Conservation (phyloP, 805 yeast genomes). For the Priceomyces carsonii region DNA sequence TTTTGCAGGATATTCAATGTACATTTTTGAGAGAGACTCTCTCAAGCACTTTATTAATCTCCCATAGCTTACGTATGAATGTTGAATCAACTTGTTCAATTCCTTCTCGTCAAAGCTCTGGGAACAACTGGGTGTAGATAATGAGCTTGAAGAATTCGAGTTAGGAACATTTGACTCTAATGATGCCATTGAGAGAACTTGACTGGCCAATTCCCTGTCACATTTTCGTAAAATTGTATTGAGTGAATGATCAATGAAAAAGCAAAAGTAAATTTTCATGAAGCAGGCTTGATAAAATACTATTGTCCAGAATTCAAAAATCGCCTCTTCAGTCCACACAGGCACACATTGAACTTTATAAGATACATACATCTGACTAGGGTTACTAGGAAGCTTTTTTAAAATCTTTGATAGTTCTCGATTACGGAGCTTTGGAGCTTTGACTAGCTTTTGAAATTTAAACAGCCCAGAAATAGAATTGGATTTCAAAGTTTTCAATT, state of each 20-base stretch:
- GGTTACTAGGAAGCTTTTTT: not conserved
- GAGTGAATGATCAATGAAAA: conserved; percentile 38
- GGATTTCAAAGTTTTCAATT: no score
- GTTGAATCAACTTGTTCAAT: conserved; percentile 28
- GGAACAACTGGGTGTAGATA: not conserved
- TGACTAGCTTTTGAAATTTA: conserved; percentile 13
- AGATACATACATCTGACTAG: not conserved
- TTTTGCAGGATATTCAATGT: conserved; percentile 37
- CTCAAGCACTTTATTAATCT: conserved; percentile 34
- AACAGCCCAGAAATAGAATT: conserved; percentile 16
- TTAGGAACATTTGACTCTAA: conserved; percentile 2
- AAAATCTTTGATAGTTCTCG: not conserved
- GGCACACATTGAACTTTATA: conserved; percentile 16
- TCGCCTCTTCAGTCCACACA: conserved; percentile 23
- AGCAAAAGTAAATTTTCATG: conserved; percentile 32
- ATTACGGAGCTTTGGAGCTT: conserved; percentile 11
- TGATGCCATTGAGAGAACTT: conserved; percentile 3
- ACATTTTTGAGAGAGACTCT: conserved; percentile 27
- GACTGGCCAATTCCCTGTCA: conserved; percentile 7
- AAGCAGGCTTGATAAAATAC: conserved; percentile 28
- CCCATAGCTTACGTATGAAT: conserved; percentile 36
- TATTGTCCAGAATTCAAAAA: conserved; percentile 29
- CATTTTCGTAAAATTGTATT: conserved; percentile 24
- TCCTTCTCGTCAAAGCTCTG: conserved; percentile 15
- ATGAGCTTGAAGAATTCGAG: not conserved